Evolutionary conservation across 2,329 filamentous ascomycete genomes (phyloP).

Genomic region (Magnaporthales sp.): DNA sequence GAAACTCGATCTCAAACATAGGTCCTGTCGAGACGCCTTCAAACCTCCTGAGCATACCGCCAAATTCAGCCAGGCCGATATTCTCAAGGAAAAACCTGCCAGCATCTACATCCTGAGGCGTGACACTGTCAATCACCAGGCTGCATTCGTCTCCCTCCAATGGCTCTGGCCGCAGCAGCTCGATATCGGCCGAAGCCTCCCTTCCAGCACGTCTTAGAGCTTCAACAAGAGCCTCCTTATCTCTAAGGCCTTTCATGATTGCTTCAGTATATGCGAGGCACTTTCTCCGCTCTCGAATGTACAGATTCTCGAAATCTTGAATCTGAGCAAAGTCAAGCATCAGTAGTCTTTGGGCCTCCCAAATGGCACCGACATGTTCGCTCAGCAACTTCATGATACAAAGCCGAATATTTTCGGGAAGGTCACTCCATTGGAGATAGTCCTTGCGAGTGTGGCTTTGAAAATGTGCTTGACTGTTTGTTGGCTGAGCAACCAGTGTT

Average conservation of each 20-base stretch:
- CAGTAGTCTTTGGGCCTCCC: neutral
- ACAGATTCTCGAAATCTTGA: slow-evolving; percentile 7
- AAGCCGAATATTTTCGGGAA: slow-evolving; percentile 11
- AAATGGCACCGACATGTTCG: slow-evolving; percentile 2
- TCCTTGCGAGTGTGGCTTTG: neutral
- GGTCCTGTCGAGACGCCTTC: neutral
- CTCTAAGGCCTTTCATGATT: too few species aligned
- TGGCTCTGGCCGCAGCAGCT: neutral
- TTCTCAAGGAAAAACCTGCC: slow-evolving; percentile 7
- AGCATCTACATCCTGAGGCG: slow-evolving; percentile 2
- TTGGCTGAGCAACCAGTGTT: neutral
- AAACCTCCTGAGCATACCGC: slow-evolving; percentile 7
- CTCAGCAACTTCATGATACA: slow-evolving; percentile 11
- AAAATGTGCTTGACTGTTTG: neutral
- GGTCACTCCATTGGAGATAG: neutral
- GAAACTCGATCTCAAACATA: slow-evolving; percentile 5
- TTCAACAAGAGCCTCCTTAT: neutral
- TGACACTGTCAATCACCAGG: slow-evolving; percentile 7
- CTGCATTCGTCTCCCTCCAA: neutral
- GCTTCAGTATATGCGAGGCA: neutral
- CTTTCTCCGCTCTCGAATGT: slow-evolving; percentile 6
- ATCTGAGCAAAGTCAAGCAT: slow-evolving; percentile 6
- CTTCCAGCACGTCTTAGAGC: neutral
- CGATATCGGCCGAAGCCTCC: neutral
- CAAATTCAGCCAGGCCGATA: slow-evolving; percentile 4